Percentiles rank a stretch among this genome's conserved stretches.
Conservation (phyloP, 768 basidiomycete genomes). For the Tricholoma furcatifolium region DNA sequence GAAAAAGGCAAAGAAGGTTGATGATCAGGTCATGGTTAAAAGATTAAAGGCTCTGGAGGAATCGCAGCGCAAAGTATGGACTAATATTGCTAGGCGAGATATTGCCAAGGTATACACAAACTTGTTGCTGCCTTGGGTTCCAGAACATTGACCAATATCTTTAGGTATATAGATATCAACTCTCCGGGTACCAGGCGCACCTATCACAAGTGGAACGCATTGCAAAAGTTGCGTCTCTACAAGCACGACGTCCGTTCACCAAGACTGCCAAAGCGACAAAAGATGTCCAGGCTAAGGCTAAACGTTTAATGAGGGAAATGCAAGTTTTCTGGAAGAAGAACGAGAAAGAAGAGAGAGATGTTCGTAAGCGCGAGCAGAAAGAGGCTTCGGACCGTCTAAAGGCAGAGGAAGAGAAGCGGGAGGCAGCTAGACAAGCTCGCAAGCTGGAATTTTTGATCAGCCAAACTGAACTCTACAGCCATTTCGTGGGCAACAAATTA, state of each 20-base stretch:
- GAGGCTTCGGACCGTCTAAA: conserved; percentile 87
- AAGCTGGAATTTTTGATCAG: conserved; percentile 99
- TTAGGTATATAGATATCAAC: conserved; percentile 81
- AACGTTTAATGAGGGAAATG: conserved; percentile 93
- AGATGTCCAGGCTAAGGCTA: conserved; percentile 81
- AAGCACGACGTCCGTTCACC: conserved; percentile 74
- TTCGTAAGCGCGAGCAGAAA: conserved; percentile 91
- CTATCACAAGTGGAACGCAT: conserved; percentile 74
- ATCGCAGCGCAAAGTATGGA: conserved; percentile 87
- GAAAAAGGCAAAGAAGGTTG: conserved; percentile 75
- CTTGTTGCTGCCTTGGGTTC: neutral
- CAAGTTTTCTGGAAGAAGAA: conserved; percentile 97
- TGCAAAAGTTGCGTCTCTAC: conserved; percentile 69
- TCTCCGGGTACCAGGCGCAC: conserved; percentile 62
- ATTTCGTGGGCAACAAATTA: conserved; percentile 97
- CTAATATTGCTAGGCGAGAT: conserved; percentile 81
- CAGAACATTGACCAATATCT: conserved; percentile 5
- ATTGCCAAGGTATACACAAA: conserved; percentile 64
- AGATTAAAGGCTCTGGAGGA: conserved; percentile 79
- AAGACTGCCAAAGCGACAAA: conserved; percentile 78
- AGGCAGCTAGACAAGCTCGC: conserved; percentile 89
- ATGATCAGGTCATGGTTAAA: conserved; percentile 69
- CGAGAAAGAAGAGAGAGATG: conserved; percentile 93
- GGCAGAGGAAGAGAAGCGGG: conserved; percentile 90
- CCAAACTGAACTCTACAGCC: conserved; percentile 97